These are phyloP conservation scores for Penicillium frequentans DNA, from an alignment of 2,329 filamentous ascomycete genomes.

Conservation along the genomic window DNA sequence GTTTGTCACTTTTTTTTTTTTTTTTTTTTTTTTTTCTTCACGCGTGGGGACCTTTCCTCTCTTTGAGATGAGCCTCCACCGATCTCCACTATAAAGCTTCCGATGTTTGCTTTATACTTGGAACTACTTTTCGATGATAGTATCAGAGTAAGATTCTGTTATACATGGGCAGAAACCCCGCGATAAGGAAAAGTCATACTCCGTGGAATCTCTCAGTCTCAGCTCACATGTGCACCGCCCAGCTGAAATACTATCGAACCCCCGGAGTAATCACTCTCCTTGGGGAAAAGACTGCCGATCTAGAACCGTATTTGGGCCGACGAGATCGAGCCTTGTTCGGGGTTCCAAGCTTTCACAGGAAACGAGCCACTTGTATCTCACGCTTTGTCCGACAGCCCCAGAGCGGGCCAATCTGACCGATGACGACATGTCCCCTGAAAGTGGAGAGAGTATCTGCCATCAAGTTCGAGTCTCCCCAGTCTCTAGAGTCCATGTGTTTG, in stretches of 20 bases:
- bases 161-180: neutral
- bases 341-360: neutral
- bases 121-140: neutral
- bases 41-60: slow-evolving; percentile 17
- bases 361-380: slow-evolving; percentile 1
- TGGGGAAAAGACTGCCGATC: slow-evolving; percentile 20
- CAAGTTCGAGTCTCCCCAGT: too few relatives aligned
- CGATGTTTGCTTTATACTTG: neutral
- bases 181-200: neutral
- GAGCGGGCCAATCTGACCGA: slow-evolving; percentile 10
- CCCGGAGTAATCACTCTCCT: neutral
- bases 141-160: neutral
- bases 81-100: slow-evolving; percentile 26
- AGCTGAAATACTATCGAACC: neutral
- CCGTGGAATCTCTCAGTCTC: neutral
- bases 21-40: slow-evolving; percentile 20
- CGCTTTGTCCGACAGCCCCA: slow-evolving; percentile 7
- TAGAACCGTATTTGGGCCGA: slow-evolving; percentile 16
- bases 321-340: slow-evolving; percentile 23
- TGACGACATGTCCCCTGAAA: slow-evolving; percentile 16
- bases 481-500: neutral
- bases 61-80: slow-evolving; percentile 24
- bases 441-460: slow-evolving; percentile 2
- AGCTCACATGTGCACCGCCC: neutral
- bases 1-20: slow-evolving; percentile 30